These are phyloP conservation scores for Xanthoceras sorbifolium DNA, from an alignment of 345 rosid species.

Conservation along the genomic window DNA sequence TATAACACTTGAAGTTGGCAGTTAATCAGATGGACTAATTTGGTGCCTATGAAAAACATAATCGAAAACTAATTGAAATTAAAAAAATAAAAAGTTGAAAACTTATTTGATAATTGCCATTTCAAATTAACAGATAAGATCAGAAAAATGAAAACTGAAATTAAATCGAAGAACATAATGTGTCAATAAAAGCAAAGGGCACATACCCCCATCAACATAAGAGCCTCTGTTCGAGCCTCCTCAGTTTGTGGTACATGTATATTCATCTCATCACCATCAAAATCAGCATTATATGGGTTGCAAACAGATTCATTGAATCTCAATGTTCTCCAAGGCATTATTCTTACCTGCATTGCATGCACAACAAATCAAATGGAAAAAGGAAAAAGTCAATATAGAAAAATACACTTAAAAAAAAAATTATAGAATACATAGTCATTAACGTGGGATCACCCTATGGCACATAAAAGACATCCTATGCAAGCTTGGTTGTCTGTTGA, in stretches of 20 bases:
- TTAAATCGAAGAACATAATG: no score
- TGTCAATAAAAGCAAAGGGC: conserved; percentile 26
- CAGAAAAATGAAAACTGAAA: no score
- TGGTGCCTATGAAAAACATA: no score
- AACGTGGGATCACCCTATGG: conserved; percentile 70
- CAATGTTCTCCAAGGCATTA: conserved; percentile 99
- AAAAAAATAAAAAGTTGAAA: no score
- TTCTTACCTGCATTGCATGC: conserved; percentile 68
- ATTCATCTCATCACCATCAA: conserved; percentile 99
- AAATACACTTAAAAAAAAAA: conserved; percentile 17
- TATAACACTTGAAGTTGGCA: no score
- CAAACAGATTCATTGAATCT: conserved; percentile 99
- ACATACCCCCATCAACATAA: conserved; percentile 91
- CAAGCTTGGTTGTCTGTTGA: conserved; percentile 97
- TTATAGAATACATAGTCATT: conserved; percentile 18
- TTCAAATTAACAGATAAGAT: no score
- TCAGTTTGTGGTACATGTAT: conserved; percentile 99
- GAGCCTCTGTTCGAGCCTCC: conserved; percentile 99
- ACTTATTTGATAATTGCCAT: no score
- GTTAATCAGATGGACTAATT: no score
- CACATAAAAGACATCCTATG: conserved; percentile 99
- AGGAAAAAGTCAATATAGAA: conserved; percentile 27
- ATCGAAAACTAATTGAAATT: no score
- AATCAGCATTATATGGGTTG: conserved; percentile 99
- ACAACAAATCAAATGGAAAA: conserved; percentile 26